These are phyloP conservation scores for Theobroma cacao DNA, from an alignment of 345 rosid genomes.

Conservation along the genomic window DNA sequence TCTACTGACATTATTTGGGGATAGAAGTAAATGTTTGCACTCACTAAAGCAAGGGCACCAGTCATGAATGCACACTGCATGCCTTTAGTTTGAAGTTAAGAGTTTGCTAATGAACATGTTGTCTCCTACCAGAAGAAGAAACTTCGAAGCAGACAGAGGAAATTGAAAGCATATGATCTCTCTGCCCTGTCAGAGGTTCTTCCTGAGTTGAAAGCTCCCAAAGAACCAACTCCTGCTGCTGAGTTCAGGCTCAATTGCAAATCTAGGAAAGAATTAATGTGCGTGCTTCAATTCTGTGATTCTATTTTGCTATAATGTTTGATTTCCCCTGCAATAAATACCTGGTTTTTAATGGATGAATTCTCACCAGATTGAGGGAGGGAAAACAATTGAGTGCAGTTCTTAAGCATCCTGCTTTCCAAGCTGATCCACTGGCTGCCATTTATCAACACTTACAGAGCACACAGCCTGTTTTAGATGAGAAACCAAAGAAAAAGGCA, in stretches of 20 bases:
- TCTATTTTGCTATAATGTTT: background rate
- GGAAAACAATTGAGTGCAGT: slow-evolving; percentile 57
- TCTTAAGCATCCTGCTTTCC: slow-evolving; percentile 65
- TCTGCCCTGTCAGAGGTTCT: slow-evolving; percentile 72
- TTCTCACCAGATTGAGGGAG: slow-evolving; percentile 55
- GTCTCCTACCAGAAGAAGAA: slow-evolving; percentile 47
- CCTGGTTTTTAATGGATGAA: background rate
- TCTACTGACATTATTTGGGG: background rate
- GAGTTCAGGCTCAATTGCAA: slow-evolving; percentile 69
- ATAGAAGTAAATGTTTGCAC: background rate
- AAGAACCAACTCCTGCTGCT: slow-evolving; percentile 31
- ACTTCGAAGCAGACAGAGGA: slow-evolving; percentile 55
- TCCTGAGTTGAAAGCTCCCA: slow-evolving; percentile 52
- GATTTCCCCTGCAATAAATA: background rate
- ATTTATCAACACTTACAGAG: slow-evolving; percentile 46
- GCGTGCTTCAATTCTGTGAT: slow-evolving; percentile 14
- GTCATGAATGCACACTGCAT: background rate
- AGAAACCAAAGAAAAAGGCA: slow-evolving; percentile 52
- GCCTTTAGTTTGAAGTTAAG: background rate
- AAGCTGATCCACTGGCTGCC: slow-evolving; percentile 69
- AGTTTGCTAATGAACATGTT: background rate
- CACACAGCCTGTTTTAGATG: slow-evolving; percentile 59
- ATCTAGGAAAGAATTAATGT: slow-evolving; percentile 66
- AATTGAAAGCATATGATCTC: slow-evolving; percentile 70
- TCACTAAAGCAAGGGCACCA: background rate